These are phyloP conservation scores for Sphagnum tenellum DNA, from an alignment of 225 moss, liverwort and hornwort genomes.

Conservation along the genomic window DNA sequence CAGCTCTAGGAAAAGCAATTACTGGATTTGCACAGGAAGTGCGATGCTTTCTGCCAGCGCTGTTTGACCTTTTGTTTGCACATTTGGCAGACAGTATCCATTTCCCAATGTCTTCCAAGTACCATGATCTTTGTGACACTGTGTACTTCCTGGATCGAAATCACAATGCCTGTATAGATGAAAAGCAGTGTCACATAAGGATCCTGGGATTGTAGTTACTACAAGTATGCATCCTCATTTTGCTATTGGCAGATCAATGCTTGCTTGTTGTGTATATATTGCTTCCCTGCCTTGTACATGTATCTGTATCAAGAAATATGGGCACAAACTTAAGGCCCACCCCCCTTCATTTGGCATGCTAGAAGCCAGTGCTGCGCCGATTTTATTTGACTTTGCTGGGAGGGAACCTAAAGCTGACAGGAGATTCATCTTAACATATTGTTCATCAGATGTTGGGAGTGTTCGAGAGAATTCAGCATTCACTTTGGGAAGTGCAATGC, in stretches of 20 bases:
- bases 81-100: conserved; percentile 82
- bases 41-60: conserved; percentile 35
- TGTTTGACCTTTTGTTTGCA: conserved; percentile 56
- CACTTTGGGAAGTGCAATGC: conserved; percentile 65
- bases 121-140: too few species aligned
- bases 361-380: background rate
- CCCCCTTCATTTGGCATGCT: too few species aligned
- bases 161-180: too few species aligned
- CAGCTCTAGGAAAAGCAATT: conserved; percentile 56
- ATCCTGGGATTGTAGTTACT: too few species aligned
- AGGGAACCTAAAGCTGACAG: background rate
- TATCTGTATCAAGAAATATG: too few species aligned
- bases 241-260: too few species aligned
- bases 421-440: background rate
- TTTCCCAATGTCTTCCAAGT: background rate
- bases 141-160: too few species aligned
- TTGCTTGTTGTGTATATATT: too few species aligned
- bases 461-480: conserved; percentile 78
- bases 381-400: conserved; percentile 3
- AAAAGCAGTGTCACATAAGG: too few species aligned
- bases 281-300: too few species aligned
- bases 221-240: too few species aligned
- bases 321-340: too few species aligned
- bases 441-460: conserved; percentile 42
- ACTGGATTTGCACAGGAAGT: conserved; percentile 59